Conservation (phyloP, 2,329 filamentous ascomycete species). For the Pseudocercospora fijiensis region DNA sequence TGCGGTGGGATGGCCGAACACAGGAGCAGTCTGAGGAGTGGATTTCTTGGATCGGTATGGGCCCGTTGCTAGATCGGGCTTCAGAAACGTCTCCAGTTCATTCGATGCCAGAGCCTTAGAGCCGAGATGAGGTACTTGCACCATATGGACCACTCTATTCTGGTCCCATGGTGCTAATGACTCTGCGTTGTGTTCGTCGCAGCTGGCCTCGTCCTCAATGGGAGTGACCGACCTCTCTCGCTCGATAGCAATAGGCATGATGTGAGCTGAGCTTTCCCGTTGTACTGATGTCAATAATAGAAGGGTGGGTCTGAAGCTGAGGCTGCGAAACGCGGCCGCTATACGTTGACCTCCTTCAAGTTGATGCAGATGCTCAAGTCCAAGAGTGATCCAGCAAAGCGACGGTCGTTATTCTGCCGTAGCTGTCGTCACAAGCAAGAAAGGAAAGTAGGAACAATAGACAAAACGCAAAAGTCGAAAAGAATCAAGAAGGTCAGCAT, state of each 20-base stretch:
- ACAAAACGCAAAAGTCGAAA: no score
- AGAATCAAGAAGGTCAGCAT: no score
- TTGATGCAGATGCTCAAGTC: not conserved
- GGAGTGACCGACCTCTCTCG: not conserved
- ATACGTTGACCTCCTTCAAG: not conserved
- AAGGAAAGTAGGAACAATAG: no score
- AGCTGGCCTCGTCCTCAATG: not conserved
- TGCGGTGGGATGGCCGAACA: not conserved
- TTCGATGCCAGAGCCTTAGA: not conserved
- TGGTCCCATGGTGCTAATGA: constrained; percentile 24
- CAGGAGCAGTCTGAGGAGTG: not conserved
- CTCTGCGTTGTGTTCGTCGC: not conserved
- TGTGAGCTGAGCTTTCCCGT: not conserved
- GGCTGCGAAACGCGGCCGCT: no score
- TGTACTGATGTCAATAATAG: not conserved
- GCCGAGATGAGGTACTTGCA: constrained; percentile 22
- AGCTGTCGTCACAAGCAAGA: no score
- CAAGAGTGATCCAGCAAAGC: not conserved
- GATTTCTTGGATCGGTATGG: not conserved
- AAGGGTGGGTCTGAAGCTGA: no score
- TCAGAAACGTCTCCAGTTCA: not conserved
- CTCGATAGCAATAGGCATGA: not conserved
- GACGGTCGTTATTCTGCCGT: no score
- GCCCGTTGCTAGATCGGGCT: not conserved
- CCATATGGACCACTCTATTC: constrained; percentile 19